These are phyloP conservation scores for Irpex sp. DNA, from an alignment of 1,284 basidiomycete genomes.

Conservation along the genomic window DNA sequence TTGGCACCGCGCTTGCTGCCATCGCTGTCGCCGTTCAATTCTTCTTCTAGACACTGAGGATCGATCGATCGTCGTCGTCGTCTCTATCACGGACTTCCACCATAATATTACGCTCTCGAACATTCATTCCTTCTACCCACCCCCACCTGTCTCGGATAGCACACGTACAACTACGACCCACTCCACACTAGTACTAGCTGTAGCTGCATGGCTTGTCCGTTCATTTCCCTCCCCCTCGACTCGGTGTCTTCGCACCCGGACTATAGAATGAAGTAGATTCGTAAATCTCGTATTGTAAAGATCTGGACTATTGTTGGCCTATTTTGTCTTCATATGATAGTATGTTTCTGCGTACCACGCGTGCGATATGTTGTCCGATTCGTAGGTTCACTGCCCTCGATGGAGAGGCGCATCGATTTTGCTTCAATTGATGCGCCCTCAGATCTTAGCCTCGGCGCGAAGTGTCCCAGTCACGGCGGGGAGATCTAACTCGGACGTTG, in stretches of 20 bases:
- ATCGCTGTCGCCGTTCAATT: neutral
- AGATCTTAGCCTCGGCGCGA: too few relatives aligned
- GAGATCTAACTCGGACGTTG: too few relatives aligned
- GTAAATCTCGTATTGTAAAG: neutral
- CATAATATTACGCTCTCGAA: neutral
- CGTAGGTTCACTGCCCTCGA: too few relatives aligned
- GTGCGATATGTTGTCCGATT: too few relatives aligned
- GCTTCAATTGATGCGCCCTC: too few relatives aligned
- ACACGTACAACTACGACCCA: too few relatives aligned
- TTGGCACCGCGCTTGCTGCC: neutral
- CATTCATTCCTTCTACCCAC: neutral
- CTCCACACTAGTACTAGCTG: neutral
- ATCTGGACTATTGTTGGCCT: neutral
- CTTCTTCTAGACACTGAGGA: neutral
- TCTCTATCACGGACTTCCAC: neutral
- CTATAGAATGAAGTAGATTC: neutral
- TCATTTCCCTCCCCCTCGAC: neutral
- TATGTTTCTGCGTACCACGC: too few relatives aligned
- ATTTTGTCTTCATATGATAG: neutral
- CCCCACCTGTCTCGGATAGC: too few relatives aligned
- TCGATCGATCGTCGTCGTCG: neutral
- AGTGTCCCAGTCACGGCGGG: too few relatives aligned
- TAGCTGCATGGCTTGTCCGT: neutral
- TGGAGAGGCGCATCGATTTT: too few relatives aligned
- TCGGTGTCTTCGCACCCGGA: neutral